Percentiles rank a stretch among this genome's conserved stretches.
These are phyloP conservation scores for Monarda citriodora DNA, from an alignment of 305 asterid genomes.

Conservation along the genomic window DNA sequence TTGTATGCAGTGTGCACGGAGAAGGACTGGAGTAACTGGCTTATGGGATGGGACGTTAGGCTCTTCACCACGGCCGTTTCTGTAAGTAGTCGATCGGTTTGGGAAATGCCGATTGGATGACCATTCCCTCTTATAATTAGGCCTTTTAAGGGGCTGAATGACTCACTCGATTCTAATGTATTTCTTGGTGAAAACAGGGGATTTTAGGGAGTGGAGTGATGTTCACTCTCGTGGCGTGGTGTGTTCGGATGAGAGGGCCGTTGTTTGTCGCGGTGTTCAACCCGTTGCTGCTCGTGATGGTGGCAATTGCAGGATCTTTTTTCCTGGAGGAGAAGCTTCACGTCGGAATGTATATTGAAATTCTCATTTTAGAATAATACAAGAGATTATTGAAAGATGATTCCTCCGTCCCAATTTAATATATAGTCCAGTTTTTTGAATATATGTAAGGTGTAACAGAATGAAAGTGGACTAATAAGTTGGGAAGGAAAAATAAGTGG, in stretches of 20 bases:
- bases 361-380: not conserved
- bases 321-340: conserved; percentile 57
- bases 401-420: too few species aligned
- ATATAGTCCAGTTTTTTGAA: too few species aligned
- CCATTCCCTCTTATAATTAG: too few species aligned
- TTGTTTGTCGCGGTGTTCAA: conserved; percentile 63
- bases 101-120: too few species aligned
- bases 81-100: too few species aligned
- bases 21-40: conserved; percentile 68
- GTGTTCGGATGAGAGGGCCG: conserved; percentile 68
- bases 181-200: conserved; percentile 39
- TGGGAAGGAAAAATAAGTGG: too few species aligned
- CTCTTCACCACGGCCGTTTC: conserved; percentile 44
- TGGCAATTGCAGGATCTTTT: conserved; percentile 62
- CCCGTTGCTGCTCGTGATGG: conserved; percentile 68
- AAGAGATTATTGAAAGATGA: too few species aligned
- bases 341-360: conserved; percentile 58
- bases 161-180: too few species aligned
- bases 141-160: too few species aligned
- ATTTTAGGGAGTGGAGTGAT: conserved; percentile 53
- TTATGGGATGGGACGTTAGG: conserved; percentile 62
- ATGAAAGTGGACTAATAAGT: too few species aligned
- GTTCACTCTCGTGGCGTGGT: conserved; percentile 47
- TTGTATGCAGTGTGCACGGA: conserved; percentile 41
- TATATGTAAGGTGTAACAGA: too few species aligned